A percentile compares a stretch with the other conserved stretches of the same genome.
Evolutionary conservation across 352 stramenopile genomes (phyloP).

Genomic region (Thalassiosira gravida): DNA sequence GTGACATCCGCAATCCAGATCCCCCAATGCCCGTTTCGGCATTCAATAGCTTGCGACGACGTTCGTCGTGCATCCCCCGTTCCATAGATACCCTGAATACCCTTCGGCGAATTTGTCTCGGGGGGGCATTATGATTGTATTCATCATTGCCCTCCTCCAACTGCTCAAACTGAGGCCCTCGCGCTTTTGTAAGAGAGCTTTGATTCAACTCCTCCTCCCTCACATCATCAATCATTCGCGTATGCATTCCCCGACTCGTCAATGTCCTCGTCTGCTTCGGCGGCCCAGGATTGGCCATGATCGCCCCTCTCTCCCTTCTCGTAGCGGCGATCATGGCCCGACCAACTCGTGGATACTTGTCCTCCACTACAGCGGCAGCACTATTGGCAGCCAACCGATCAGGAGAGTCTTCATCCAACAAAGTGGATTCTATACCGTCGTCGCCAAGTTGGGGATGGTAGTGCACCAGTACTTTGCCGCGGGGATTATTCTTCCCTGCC

Average conservation of each 20-base stretch:
- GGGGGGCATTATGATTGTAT: conserved; percentile 52
- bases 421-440: conserved; percentile 57
- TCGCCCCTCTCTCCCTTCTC: neutral
- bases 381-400: neutral
- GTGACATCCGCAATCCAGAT: neutral
- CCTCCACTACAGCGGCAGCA: too few species aligned
- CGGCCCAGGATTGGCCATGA: neutral
- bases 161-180: neutral
- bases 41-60: conserved; percentile 26
- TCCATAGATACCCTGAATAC: conserved; percentile 49
- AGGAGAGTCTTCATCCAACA: conserved; percentile 35
- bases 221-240: conserved; percentile 45
- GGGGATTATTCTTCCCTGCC: neutral
- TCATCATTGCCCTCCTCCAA: conserved; percentile 27
- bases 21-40: conserved; percentile 45
- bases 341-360: neutral
- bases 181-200: neutral
- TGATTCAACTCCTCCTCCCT: conserved; percentile 14
- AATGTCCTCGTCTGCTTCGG: neutral
- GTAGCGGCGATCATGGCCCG: conserved; percentile 2
- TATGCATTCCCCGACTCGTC: conserved; percentile 28
- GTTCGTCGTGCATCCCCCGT: conserved; percentile 31
- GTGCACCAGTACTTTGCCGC: conserved; percentile 51
- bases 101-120: conserved; percentile 45
- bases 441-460: conserved; percentile 64